Evolutionary conservation across 495 filamentous ascomycete genomes (phyloP), one percentile per base, ranked within the genome.

Genomic region (Tirmania nivea): DNA sequence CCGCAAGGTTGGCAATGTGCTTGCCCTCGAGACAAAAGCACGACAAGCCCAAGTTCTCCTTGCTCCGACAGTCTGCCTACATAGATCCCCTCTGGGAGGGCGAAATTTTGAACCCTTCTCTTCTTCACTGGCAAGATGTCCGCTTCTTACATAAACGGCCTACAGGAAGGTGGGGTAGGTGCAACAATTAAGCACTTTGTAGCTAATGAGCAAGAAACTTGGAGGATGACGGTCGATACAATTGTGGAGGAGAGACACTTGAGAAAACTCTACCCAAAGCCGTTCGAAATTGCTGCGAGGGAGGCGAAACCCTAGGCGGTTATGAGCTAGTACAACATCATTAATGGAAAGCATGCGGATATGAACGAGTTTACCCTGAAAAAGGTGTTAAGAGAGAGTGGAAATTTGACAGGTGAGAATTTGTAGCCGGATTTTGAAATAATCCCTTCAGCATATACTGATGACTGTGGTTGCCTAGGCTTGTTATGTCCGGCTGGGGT

Each of bases 31-130:
- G 63, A 72, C 79, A 12, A 78, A 76, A 48, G 73, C 78, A 8
- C 84, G 85, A 63, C 78, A 80, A 12, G 75, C 78, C 5, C 78
- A 83, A 52, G 72, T 81, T 12, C 71, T 88, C 19, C 70, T 87
- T 14, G 83, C 81, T 1, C 83, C 83, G 14, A 86, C 83, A 4
- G 79, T 86, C 61, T 87, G 84, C 65, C 80, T 84, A 66, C 86
- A 90, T 59, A 75, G 86, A 12, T 80, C 80, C 17, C 86, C 86
- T 2, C 70, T 92, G 0, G 84, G 85, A 10, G 85, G 86, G 8
- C 75, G 86, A 51, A 85, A 85, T 53, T 93, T 89, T 55, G 86
- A 92, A 67, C 85, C 82, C 0, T 89, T 87, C 64, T 84, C 83
- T 70, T 80, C 14, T 70, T 93, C 4, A 81, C 84, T 0, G 86